Evolutionary conservation across 2,329 filamentous ascomycete genomes (phyloP), one percentile per base, ranked within the genome.

Genomic region (Verticillium dahliae): DNA sequence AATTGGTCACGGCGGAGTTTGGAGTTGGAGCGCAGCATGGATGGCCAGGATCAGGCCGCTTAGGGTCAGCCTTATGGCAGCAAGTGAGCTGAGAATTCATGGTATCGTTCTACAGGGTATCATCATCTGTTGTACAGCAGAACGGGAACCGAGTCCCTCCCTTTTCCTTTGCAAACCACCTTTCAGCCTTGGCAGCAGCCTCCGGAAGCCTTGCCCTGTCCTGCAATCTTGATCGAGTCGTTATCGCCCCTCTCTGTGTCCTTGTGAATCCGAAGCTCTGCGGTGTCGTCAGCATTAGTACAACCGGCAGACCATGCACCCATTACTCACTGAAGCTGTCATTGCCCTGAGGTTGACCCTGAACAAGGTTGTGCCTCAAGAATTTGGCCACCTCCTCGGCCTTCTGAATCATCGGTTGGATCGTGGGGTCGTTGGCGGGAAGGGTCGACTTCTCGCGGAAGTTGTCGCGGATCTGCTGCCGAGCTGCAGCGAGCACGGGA

Each of bases 201-300:
- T 22, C 72, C 70, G 7, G 70, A 66, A n/a, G 64, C 57, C n/a
- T 62, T 62, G 45, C 70, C 71, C 1, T 64, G 73, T 63, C 76
- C 80, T 2, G 82, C 81, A 59, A 86, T 80, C 76, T 93, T 96
- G 69, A 97, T 86, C 38, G 89, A 91, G 68, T 97, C 92, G 72
- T 99, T 99, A 76, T 98, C 90, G 60, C 95, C 92, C 66, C 91
- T 83, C 75, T 99, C 94, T 35, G 90, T 99, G 66, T 96, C 80
- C 64, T 96, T 85, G 74, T 98, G 95, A 76, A 99, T 97, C 59
- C 89, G 84, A 62, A 98, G 78, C 72, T 90, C 92, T 97, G 67
- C 38, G 45, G 27, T 3, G 11, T 15, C 5, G 9, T 50, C 38
- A 39, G 56, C 13, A 39, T 31, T 6, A 11, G n/a, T 0, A 35